Conservation (phyloP, 108 stramenopile species). For the Cyclotella choctawhatcheeana region DNA sequence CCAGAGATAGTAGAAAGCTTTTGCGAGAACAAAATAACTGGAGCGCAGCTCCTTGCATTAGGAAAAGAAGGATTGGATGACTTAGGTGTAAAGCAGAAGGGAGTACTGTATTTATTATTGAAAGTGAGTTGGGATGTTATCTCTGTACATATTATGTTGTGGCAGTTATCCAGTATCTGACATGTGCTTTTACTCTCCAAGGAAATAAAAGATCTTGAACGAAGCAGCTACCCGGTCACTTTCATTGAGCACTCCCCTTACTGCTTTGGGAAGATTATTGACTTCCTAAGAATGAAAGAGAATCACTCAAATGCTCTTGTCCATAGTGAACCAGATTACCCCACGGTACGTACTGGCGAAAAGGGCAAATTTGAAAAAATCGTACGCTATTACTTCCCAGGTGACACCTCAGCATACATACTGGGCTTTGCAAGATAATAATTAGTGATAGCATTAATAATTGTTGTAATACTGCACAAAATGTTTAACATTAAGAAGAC, state of each 20-base stretch:
- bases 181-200: too few species aligned
- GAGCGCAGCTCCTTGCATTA: conserved; percentile 29
- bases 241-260: conserved; percentile 53
- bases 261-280: conserved; percentile 48
- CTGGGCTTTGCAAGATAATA: too few species aligned
- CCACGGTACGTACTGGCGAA: conserved; percentile 13
- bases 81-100: conserved; percentile 32
- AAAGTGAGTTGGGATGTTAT: too few species aligned
- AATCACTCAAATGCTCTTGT: conserved; percentile 8
- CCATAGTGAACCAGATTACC: conserved; percentile 13
- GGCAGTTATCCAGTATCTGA: too few species aligned
- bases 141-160: too few species aligned
- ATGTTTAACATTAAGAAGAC: too few species aligned
- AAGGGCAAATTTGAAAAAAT: conserved; percentile 33
- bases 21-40: conserved; percentile 25
- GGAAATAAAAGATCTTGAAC: conserved; percentile 30
- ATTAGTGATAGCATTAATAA: too few species aligned
- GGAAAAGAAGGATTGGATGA: conserved; percentile 31
- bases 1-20: conserved; percentile 27
- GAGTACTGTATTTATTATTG: conserved; percentile 26
- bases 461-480: too few species aligned
- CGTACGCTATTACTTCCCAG: conserved; percentile 40
- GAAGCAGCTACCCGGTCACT: conserved; percentile 13
- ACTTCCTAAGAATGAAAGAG: conserved; percentile 37
- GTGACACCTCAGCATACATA: conserved; percentile 34